Evolutionary conservation across 2,329 filamentous ascomycete species (phyloP), one percentile per base, ranked within the genome.

Genomic region (Talaromyces sp.): DNA sequence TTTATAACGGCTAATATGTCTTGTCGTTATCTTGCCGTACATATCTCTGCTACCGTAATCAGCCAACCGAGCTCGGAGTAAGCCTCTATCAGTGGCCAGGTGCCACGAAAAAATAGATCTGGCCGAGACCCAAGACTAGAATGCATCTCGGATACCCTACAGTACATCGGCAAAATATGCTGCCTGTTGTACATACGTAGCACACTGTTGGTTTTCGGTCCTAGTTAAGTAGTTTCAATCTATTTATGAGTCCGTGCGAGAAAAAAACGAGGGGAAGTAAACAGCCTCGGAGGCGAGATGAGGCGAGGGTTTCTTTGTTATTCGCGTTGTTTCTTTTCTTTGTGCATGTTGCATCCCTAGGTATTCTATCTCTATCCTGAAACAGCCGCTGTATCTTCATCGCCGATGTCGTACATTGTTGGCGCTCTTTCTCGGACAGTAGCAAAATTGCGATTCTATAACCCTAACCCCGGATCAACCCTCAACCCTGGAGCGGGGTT

Each of bases 221-320:
- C n/a, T 15, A n/a, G 31, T 48, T 28, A 5, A 48, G 13, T 46
- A 46, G 25, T 25, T 22, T 48, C 43, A 48, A 48, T 46, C 25
- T 46, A 31, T 33, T 25, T 11, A 45, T 13, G 45, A 48, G 45
- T 48, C 45, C 45, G 45, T 48, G 45, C 45, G 45, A 48, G n/a
- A 17, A 28, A 21, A 35, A 10, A 48, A 48, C 19, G 45, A 33
- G 28, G 28, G 17, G 19, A 35, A 35, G 4, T 48, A 48, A 35
- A 48, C 45, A 28, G 45, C 25, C 41, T 46, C 43, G 43, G 25
- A 22, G 25, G 41, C 41, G 41, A 31, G n/a, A 28, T 28, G 28
- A 48, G 43, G 43, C 25, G 43, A 46, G 25, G 28, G 17, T 21
- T 35, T 48, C 45, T 35, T 13, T 35, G 28, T 28, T 33, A 13